Conservation (phyloP, 768 basidiomycete genomes). For the Pleurotus ostreatus region DNA sequence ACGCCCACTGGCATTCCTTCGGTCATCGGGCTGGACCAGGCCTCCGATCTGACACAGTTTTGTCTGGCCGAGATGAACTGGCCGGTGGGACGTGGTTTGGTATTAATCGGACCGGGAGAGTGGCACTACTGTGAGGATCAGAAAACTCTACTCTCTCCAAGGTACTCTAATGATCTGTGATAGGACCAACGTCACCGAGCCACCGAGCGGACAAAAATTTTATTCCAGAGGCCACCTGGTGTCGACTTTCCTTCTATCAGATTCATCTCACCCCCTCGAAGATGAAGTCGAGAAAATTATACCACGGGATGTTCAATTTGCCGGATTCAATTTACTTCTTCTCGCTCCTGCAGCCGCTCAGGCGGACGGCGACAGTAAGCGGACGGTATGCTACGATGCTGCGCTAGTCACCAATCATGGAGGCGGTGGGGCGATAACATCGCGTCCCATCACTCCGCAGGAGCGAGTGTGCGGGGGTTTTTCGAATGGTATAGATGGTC, state of each 20-base stretch:
- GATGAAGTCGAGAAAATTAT: slow-evolving; percentile 44
- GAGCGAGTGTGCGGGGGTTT: slow-evolving; percentile 56
- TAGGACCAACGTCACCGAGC: slow-evolving; percentile 86
- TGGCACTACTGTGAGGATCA: slow-evolving; percentile 65
- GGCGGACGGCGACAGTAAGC: slow-evolving; percentile 14
- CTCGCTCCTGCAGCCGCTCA: slow-evolving; percentile 38
- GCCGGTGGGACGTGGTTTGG: slow-evolving; percentile 88
- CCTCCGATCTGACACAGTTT: slow-evolving; percentile 31
- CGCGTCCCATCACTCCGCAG: slow-evolving; percentile 45
- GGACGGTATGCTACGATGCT: slow-evolving; percentile 43
- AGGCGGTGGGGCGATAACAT: slow-evolving; percentile 53
- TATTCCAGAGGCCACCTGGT: slow-evolving; percentile 69
- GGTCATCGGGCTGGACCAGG: slow-evolving; percentile 24
- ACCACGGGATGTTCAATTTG: slow-evolving; percentile 49
- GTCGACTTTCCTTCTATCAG: slow-evolving; percentile 61
- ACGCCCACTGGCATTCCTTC: slow-evolving; percentile 70
- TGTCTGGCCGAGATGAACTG: slow-evolving; percentile 70
- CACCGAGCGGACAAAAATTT: slow-evolving; percentile 38
- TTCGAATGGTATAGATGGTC: slow-evolving; percentile 74
- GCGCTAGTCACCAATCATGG: slow-evolving; percentile 68
- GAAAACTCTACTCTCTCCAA: slow-evolving; percentile 11
- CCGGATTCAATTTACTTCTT: slow-evolving; percentile 80
- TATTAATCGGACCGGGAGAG: slow-evolving; percentile 55
- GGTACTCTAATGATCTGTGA: slow-evolving; percentile 15
- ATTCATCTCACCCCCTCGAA: slow-evolving; percentile 41